Base-by-base conservation (phyloP, 1,284 basidiomycete species). In the Termitomyces sp. region DNA sequence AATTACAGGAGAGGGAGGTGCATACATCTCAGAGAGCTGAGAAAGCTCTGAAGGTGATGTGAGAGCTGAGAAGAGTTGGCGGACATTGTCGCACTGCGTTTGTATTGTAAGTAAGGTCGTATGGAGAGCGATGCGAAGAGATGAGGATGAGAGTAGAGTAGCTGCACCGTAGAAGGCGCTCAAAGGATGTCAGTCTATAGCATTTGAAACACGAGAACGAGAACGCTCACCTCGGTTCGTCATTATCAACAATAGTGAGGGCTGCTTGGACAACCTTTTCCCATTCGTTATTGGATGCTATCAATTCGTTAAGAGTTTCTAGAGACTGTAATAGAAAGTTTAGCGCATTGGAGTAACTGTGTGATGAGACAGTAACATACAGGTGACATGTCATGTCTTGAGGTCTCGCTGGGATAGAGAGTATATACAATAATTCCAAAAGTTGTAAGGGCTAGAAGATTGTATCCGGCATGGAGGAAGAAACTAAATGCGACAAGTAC, bases 21-120 rank as follows among this genome's bases (percentile, higher is more conserved):
- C 87, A 66, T 92, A 92, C 89, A 92, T 92, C 68, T 90, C 88
- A 3, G 86, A 75, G 8, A 92, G 74, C 62, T 89, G 89, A 8
- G 83, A 75, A 13, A 90, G 72, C 59, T 88, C 84, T 13, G 76
- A 66, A 1, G 86, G 84, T 3, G 80, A 81, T 0, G 89, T 84
- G 49, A 92, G 78, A 7, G 88, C 88, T 2, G 84, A 78, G 44
- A 92, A 77, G 1, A 91, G 77, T 52, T 86, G 84, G 26, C 89
- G 85, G 56, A 92, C 81, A 58, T 87, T 86, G 64, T 91, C 89
- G 62, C 84, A 88, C 67, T 91, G 88, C 0, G 77, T 82, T 63
- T 88, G 84, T 0, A 86, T 88, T 9, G 82, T 86, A 63, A 86
- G 76, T 13, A 90, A 74, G 8, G 86, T 82, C 0, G 86, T 84